These are phyloP conservation scores for Trichophyton mentagrophytes DNA, from an alignment of 2,329 filamentous ascomycete genomes.

Conservation along the genomic window DNA sequence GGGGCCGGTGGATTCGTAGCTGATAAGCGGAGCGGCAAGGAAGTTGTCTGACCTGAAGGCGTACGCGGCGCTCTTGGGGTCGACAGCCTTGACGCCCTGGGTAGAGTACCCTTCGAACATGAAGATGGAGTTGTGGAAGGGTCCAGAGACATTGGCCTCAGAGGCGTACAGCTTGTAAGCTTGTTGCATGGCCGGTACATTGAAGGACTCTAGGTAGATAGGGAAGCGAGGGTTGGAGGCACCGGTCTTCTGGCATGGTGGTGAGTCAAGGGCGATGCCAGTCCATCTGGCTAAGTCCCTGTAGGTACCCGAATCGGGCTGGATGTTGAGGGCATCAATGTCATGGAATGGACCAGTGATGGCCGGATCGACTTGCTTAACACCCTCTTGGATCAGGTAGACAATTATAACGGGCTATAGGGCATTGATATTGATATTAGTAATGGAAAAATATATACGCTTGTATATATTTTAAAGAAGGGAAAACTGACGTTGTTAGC, in stretches of 20 bases:
- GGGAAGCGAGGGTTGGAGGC: conserved; percentile 34
- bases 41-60: conserved; percentile 36
- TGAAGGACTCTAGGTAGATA: conserved; percentile 32
- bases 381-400: conserved; percentile 25
- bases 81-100: conserved; percentile 32
- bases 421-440: neutral
- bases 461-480: neutral
- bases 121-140: conserved; percentile 34
- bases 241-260: conserved; percentile 33
- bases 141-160: conserved; percentile 20
- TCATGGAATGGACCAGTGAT: conserved; percentile 35
- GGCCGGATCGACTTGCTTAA: conserved; percentile 27
- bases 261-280: conserved; percentile 25
- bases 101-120: conserved; percentile 46
- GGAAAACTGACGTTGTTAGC: conserved; percentile 16
- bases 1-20: conserved; percentile 18
- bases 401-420: conserved; percentile 20
- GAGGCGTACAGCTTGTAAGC: conserved; percentile 29
- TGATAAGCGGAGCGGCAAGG: conserved; percentile 24
- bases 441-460: neutral
- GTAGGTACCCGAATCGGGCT: conserved; percentile 31
- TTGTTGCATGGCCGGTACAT: conserved; percentile 24
- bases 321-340: conserved; percentile 27
- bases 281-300: conserved; percentile 36
- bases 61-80: conserved; percentile 31